Evolutionary conservation across 2,329 filamentous ascomycete species (phyloP), one percentile per base, ranked within the genome.

Genomic region (Aspergillus sp.): DNA sequence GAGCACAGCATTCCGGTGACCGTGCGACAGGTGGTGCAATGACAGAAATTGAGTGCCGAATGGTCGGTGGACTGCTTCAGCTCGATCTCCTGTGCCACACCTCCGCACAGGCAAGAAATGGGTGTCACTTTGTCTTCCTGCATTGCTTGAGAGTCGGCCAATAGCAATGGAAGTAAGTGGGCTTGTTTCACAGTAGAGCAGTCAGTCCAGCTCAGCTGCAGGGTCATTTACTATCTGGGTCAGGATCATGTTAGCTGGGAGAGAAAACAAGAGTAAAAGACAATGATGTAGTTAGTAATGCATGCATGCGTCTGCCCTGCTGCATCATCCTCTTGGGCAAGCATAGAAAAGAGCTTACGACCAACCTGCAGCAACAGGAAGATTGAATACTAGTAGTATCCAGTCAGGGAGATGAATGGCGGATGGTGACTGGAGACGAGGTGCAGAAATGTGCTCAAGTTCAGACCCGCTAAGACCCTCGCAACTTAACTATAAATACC

Each of bases 21-120:
- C 49, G 75, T 75, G 15, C 83, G 79, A 69, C 83, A 87, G 25
- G 71, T 76, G 60, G 72, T 70, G 74, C 84, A 86, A 66, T 85
- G 81, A 69, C 84, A 86, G 63, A 86, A 63, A 53, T 73, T 64
- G n/a, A 74, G 67, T 13, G 61, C 58, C 19, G 62, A 62, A 28
- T 62, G 65, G 45, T 70, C 64, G 50, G 49, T 58, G 12, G 56
- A 59, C n/a, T 61, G 55, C 30, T 68, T 65, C 17, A 76, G 59
- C 17, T 63, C 48, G 28, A 76, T 63, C 17, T 67, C 61, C 48
- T 70, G 66, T 19, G 62, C 63, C 45, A 69, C 61, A 48, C 58
- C 55, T 25, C 70, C 65, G 45, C 74, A 76, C 32, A 75, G 62
- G 62, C 74, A 76, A 49, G 69, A 56, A 49, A 74, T 67, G 15